Evolutionary conservation across 257 asterid species (phyloP), one percentile per base, ranked within the genome.

Genomic region (Nicotiana knightiana): DNA sequence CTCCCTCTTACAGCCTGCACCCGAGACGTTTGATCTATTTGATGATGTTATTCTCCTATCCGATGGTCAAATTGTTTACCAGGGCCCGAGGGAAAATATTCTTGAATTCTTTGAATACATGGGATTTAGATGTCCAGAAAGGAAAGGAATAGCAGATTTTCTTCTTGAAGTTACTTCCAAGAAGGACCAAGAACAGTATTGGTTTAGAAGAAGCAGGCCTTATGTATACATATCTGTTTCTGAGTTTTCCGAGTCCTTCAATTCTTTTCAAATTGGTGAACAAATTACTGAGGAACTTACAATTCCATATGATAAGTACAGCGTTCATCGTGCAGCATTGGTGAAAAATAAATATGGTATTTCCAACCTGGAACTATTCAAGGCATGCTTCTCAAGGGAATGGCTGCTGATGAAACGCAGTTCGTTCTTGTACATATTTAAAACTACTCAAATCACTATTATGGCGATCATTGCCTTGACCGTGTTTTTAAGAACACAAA

Each of bases 61-160:
- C 1, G 98, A 94, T 5, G 97, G 98, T 28, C 88, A 81, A 68
- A 90, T 94, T 39, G 93, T 94, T 51, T 93, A 90, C 76, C 97
- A 94, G 78, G 98, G 98, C 24, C 94, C 98, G 1, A 90, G 95
- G 11, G 97, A 94, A 71, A 83, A 82, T 30, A 82, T 91, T n/a
- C 96, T 93, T 3, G 90, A 91, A 82, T 94, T 93, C 84, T 93
- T 94, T 10, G 88, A 90, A 24, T 70, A 55, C 66, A 85, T 88
- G 89, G 98, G 98, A 67, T 94, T 94, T 85, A 92, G 71, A 82
- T 94, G 97, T 78, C 98, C 98, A 0, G 96, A 93, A 54, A 89
- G 98, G 83, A 94, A 94, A 83, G 97, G 93, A 9, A 85, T 87
- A 62, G 97, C 97, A 5, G 97, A 94, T 76, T 94, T 94, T 87